Percentiles rank a stretch among this genome's conserved stretches.
These are phyloP conservation scores for Trichophyton mentagrophytes DNA, from an alignment of 2,329 filamentous ascomycete species.

Conservation along the genomic window DNA sequence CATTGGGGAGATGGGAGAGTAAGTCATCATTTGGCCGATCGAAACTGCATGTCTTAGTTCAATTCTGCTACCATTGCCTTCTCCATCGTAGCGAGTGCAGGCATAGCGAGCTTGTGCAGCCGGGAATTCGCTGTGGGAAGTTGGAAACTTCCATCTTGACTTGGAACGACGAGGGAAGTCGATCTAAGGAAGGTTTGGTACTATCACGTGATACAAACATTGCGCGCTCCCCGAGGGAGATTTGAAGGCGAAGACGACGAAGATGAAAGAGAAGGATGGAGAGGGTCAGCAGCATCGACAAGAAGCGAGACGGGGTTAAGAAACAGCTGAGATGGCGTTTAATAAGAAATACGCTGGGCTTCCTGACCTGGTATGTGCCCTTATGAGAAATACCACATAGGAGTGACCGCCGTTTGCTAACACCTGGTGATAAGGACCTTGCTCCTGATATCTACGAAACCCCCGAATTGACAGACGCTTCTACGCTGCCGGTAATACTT, in stretches of 20 bases:
- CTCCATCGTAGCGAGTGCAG: too few species aligned
- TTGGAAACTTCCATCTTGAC: too few species aligned
- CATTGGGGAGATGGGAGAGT: neutral
- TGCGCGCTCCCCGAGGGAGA: neutral
- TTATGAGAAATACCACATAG: neutral
- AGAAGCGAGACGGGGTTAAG: conserved; percentile 10
- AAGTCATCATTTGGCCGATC: neutral
- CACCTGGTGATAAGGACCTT: conserved; percentile 49
- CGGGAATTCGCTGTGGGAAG: too few species aligned
- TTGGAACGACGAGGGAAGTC: too few species aligned
- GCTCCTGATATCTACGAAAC: conserved; percentile 96
- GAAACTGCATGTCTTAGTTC: neutral
- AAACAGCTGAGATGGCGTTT: conserved; percentile 46
- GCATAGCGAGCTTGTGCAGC: too few species aligned
- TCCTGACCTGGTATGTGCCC: conserved; percentile 54
- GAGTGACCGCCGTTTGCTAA: conserved; percentile 8
- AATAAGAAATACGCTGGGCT: conserved; percentile 72
- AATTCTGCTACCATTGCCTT: neutral
- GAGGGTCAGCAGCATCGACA: neutral
- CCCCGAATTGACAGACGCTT: conserved; percentile 78
- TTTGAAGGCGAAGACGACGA: neutral
- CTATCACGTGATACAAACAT: neutral
- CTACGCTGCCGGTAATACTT: conserved; percentile 57
- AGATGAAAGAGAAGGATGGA: neutral
- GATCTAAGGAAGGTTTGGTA: too few species aligned